These are phyloP conservation scores for Omphalotus olearius DNA, from an alignment of 1,284 basidiomycete genomes.

Conservation along the genomic window DNA sequence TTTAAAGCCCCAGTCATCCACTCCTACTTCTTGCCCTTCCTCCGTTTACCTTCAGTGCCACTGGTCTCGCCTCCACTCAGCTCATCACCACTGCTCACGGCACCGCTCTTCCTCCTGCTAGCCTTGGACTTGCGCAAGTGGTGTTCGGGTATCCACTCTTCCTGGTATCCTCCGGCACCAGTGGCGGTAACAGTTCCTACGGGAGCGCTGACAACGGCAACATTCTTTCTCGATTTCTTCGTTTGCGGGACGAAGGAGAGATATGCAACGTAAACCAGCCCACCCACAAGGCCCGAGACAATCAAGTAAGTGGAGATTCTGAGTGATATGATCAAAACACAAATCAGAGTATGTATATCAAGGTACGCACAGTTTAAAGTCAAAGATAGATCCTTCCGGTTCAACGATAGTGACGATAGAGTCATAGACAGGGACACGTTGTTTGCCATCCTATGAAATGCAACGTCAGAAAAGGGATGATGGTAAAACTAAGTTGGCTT, in stretches of 20 bases:
- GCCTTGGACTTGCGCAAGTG: slow-evolving; percentile 71
- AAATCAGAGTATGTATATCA: slow-evolving; percentile 2
- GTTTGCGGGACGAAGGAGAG: slow-evolving; percentile 60
- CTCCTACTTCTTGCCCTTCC: slow-evolving; percentile 55
- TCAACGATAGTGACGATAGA: slow-evolving; percentile 81
- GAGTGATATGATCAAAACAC: neutral
- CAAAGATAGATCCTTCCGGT: slow-evolving; percentile 74
- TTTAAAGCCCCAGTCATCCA: neutral
- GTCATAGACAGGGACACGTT: slow-evolving; percentile 73
- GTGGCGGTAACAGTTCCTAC: slow-evolving; percentile 61
- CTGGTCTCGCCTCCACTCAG: slow-evolving; percentile 56
- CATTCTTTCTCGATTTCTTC: slow-evolving; percentile 42
- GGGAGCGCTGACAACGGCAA: slow-evolving; percentile 47
- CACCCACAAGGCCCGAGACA: slow-evolving; percentile 61
- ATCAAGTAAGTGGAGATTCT: slow-evolving; percentile 79
- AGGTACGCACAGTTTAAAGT: slow-evolving; percentile 68
- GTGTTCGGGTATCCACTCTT: slow-evolving; percentile 91
- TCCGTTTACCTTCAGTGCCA: slow-evolving; percentile 52
- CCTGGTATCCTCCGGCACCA: slow-evolving; percentile 74
- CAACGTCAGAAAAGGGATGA: neutral
- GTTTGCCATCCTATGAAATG: slow-evolving; percentile 41
- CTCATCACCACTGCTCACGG: slow-evolving; percentile 61
- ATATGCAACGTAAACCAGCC: slow-evolving; percentile 67
- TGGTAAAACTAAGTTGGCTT: slow-evolving; percentile 20
- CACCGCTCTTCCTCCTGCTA: slow-evolving; percentile 41